phyloP scores from a whole-genome alignment of 2,329 filamentous ascomycete species.

The Epichloe sp. region DNA sequence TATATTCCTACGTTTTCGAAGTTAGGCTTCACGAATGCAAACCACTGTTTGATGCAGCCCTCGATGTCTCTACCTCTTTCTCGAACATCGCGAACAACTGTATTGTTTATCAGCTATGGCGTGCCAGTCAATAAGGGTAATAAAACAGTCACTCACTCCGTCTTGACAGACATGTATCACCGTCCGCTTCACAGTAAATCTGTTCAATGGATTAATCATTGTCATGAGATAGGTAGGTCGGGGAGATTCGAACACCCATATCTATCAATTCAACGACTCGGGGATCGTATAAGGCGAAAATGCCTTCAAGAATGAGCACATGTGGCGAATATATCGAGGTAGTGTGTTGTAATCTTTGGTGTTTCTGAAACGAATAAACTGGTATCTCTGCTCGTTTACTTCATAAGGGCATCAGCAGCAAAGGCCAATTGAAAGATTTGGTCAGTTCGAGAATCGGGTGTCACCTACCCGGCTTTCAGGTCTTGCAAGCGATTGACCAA shows the following conservation, averaged over 20 bases:
- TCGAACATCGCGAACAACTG: constrained; percentile 75
- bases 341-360: constrained; percentile 65
- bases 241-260: constrained; percentile 52
- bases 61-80: constrained; percentile 86
- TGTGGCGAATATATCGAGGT: constrained; percentile 92
- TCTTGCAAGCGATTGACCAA: constrained; percentile 68
- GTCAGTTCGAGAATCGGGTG: constrained; percentile 4
- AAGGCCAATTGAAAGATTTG: not conserved
- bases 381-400: constrained; percentile 85
- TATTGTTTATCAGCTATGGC: constrained; percentile 3
- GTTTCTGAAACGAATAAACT: constrained; percentile 88
- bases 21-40: constrained; percentile 89
- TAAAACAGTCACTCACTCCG: constrained; percentile 46
- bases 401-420: constrained; percentile 2
- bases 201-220: constrained; percentile 15
- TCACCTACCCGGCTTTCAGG: constrained; percentile 73
- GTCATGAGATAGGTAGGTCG: not conserved
- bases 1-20: constrained; percentile 54
- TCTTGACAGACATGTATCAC: constrained; percentile 82
- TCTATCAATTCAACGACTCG: constrained; percentile 78
- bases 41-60: constrained; percentile 98
- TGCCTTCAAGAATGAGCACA: constrained; percentile 89
- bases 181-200: constrained; percentile 96
- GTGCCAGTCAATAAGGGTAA: not conserved
- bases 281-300: constrained; percentile 83